phyloP scores from a whole-genome alignment of 2,329 filamentous ascomycete genomes.

The Xylaria sp. region DNA sequence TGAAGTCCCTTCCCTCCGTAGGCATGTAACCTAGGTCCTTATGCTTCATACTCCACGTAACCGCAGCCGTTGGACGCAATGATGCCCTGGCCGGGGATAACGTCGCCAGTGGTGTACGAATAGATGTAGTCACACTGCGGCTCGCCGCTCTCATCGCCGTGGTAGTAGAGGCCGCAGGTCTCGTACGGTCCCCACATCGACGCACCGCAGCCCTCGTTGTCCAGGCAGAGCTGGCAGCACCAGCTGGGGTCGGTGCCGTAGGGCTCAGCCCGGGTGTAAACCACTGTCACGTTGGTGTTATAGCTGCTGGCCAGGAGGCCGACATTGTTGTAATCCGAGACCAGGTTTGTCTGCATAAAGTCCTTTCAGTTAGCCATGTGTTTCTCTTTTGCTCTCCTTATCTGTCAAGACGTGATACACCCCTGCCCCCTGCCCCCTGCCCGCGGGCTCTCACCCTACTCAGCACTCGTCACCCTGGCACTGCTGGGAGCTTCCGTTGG shows the following conservation, averaged over 20 bases:
- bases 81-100: constrained; percentile 30
- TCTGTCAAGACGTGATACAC: background rate
- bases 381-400: background rate
- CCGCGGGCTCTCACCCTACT: too few species aligned
- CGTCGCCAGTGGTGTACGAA: constrained; percentile 25
- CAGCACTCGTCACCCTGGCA: too few species aligned
- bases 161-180: constrained; percentile 32
- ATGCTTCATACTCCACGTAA: constrained; percentile 13
- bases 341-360: constrained; percentile 29
- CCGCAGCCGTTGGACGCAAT: constrained; percentile 32
- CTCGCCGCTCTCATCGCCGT: constrained; percentile 22
- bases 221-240: constrained; percentile 40
- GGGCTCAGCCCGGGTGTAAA: constrained; percentile 25
- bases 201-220: constrained; percentile 36
- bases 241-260: constrained; percentile 28
- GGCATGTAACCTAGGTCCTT: too few species aligned
- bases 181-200: constrained; percentile 26
- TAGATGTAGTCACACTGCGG: constrained; percentile 31
- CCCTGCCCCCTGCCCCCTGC: too few species aligned
- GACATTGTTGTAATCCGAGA: constrained; percentile 27
- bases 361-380: background rate
- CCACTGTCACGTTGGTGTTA: constrained; percentile 28
- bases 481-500: too few species aligned
- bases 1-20: too few species aligned
- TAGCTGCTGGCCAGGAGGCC: constrained; percentile 31